Evolutionary conservation across 106 monocot genomes (phyloP), one percentile per base, ranked within the genome.

Genomic region (Phalaenopsis aphrodite): DNA sequence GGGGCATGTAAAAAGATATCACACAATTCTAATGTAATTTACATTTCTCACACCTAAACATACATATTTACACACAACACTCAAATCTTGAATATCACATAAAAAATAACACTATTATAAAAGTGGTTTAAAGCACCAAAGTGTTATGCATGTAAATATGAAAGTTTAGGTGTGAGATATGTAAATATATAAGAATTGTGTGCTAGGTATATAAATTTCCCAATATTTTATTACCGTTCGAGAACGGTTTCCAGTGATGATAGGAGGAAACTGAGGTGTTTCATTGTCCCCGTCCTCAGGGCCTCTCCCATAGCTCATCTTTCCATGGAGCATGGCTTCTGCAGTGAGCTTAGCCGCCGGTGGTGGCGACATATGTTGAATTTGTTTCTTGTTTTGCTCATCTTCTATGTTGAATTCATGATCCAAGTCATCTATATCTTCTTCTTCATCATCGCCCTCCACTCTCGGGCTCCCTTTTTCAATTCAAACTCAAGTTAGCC

Each of bases 401-500:
- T 88, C 88, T 24, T 90, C 92, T 8, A 91, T 84, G 77, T 89
- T 88, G 88, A 98, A 98, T 67, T 98, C 98, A 68, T 98, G 89
- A 56, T 98, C 94, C n/a, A 98, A 69, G 79, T 98, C 98, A 67
- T 98, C 98, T 1, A 91, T 77, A 23, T 88, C 98, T 77, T 98
- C 98, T 75, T 98, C 98, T 15, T 98, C 98, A 1, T 98, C 98
- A 46, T 98, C 98, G 11, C 94, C 98, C 69, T 85, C 89, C 42
- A 98, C 98, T 80, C 98, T 92, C 7, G 92, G 94, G 66, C 98
- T 93, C 83, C 97, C 96, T 96, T 48, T 73, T 52, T 17, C 24
- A 47, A 49, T 76, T 42, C 47, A 76, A 76, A 76, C 36, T 38
- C 74, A 74, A 74, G 14, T 52, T 74, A 69, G 9, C 5, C 37